Base-by-base conservation (phyloP, 768 basidiomycete species). In the Boletus insuetus region DNA sequence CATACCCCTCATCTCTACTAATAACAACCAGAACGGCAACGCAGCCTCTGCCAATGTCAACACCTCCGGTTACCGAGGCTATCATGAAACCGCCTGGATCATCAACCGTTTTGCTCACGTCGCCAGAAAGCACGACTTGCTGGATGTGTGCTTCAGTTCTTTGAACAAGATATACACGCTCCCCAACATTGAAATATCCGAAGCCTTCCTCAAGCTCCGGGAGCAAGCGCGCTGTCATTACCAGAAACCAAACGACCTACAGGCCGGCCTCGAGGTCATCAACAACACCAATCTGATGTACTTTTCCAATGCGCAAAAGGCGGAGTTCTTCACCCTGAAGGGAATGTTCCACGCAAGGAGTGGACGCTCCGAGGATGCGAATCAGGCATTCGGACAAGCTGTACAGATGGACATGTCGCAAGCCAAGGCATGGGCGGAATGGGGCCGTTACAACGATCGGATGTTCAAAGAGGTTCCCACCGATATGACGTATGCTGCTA, bases 31-130 rank as follows among this genome's bases (percentile, higher is more conserved):
- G 61, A 73, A 74, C 24, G 75, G 77, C 40, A 79, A 76, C 42
- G 74, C 79, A 13, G 68, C 82, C 17, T 74, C 82, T 22, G 79
- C 75, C 37, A 88, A 81, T 55, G 75, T 86, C 40, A 91, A 85
- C 53, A 94, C 92, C 2, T 90, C 85, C 65, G 96, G 94, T 8
- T 98, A 93, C 69, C 84, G 97, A 48, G 97, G 97, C 9, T 98
- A 92, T 70, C 97, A 99, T 67, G 97, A 99, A 76, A 98, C 94
- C 0, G 97, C 97, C 8, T 99, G 97, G 97, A 98, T 97, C 67
- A 98, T 98, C 77, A 99, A 99, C 69, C 88, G 97, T 16, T 98
- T 99, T 67, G 97, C 97, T 10, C 96, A 99, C 73, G 94, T 98
- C 51, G 97, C 97, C 20, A 82, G 97, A 54, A 96, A 98, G 73